These are phyloP conservation scores for Claviceps sp. DNA, from an alignment of 2,329 filamentous ascomycete genomes.

Conservation along the genomic window DNA sequence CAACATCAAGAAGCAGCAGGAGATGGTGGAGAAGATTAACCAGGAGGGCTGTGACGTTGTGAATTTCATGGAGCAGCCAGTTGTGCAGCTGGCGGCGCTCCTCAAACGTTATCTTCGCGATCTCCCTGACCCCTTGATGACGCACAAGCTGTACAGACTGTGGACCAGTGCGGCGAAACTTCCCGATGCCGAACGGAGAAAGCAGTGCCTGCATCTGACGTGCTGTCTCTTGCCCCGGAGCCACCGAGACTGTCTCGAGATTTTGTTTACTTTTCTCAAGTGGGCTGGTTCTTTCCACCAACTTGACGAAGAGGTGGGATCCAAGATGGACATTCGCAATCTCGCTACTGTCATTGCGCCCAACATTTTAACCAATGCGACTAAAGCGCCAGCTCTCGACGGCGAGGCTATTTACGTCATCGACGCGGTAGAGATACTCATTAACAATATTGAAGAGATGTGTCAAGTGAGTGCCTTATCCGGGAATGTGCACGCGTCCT, in stretches of 20 bases:
- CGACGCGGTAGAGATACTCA: constrained; percentile 80
- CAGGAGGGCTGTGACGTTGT: constrained; percentile 72
- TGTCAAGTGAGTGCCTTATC: constrained; percentile 65
- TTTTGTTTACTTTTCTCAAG: constrained; percentile 89
- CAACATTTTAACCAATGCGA: constrained; percentile 70
- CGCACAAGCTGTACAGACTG: constrained; percentile 82
- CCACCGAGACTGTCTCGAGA: constrained; percentile 87
- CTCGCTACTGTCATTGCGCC: constrained; percentile 94
- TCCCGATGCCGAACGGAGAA: constrained; percentile 63
- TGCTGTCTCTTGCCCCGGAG: constrained; percentile 88
- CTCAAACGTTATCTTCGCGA: constrained; percentile 92
- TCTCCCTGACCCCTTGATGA: constrained; percentile 86
- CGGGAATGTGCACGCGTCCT: not conserved
- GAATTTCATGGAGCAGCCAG: constrained; percentile 76
- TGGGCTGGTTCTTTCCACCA: constrained; percentile 97
- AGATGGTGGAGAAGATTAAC: constrained; percentile 77
- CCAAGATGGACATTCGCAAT: constrained; percentile 98
- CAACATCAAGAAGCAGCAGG: constrained; percentile 87
- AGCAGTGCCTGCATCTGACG: constrained; percentile 75
- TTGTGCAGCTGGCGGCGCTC: constrained; percentile 85
- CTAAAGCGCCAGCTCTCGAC: constrained; percentile 56
- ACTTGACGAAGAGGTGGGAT: constrained; percentile 90
- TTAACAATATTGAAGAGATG: constrained; percentile 90
- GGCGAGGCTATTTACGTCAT: constrained; percentile 88
- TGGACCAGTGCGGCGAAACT: constrained; percentile 89